Evolutionary conservation across 495 filamentous ascomycete genomes (phyloP), one percentile per base, ranked within the genome.

Genomic region (Penicillium cosmopolitanum): DNA sequence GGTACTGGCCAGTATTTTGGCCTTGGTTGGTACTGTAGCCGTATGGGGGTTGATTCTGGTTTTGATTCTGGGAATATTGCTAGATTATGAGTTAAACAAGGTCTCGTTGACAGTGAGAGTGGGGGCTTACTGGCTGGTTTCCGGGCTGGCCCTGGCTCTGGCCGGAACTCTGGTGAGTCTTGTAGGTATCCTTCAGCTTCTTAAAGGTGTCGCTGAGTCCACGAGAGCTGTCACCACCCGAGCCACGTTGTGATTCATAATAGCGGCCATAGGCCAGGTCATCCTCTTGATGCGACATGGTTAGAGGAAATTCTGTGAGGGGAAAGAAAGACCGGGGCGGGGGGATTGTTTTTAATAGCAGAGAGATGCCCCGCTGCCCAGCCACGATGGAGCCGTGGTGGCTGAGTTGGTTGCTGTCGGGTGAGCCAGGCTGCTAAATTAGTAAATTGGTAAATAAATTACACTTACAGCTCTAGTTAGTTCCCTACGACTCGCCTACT

Each of bases 201-300:
- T 78, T 76, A 70, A 82, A 80, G 53, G 83, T 78, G 57, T 84
- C 83, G 34, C 82, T 78, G 28, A 86, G 69, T n/a, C 83, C 81
- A 40, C 82, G 67, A 21, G 80, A 73, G 38, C 70, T 69, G 31
- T 78, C 69, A 40, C 56, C 51, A n/a, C 21, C 50, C 44, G 69
- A 62, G 18, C 73, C 69, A 25, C 68, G 61, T 51, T 69, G 55
- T 33, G 67, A 56, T 31, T 70, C 66, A 60, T 83, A 76, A 56
- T 84, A 83, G 16, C 79, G 77, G 67, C 84, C 84, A 65, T 86
- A 86, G 47, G 83, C 84, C 67, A 86, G 64, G 60, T 85, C 81
- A 62, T 85, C 77, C 33, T 62, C 52, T 44, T 66, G 65, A 19
- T 74, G 59, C 31, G 79, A 78, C 79, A 82, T 82, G 36, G 44